Evolutionary conservation across 495 filamentous ascomycete genomes (phyloP).

Genomic region (Bathelium albidoporum): DNA sequence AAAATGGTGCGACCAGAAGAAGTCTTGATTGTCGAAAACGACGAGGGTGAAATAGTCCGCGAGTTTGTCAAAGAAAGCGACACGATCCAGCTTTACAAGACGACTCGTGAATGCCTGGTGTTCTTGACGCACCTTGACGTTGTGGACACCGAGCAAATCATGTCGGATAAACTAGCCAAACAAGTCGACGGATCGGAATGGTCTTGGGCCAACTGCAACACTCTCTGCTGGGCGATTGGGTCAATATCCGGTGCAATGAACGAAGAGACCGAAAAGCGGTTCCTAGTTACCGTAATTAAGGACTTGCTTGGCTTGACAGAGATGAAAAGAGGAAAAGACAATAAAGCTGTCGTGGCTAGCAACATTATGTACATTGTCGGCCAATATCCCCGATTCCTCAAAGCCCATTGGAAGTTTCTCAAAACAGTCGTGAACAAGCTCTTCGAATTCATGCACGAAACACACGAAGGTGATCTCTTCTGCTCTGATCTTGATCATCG

Average conservation of each 20-base stretch:
- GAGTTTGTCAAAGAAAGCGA: conserved; percentile 99
- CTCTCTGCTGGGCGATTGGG: conserved; percentile 97
- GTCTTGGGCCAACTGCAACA: conserved; percentile 99
- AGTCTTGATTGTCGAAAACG: conserved; percentile 98
- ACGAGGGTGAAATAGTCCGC: conserved; percentile 96
- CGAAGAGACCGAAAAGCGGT: conserved; percentile 96
- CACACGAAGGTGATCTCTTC: conserved; percentile 68
- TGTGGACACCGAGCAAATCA: conserved; percentile 92
- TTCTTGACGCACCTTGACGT: conserved; percentile 98
- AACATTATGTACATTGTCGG: conserved; percentile 99
- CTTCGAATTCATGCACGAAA: conserved; percentile 99
- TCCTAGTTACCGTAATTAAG: conserved; percentile 97
- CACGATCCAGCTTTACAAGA: conserved; percentile 98
- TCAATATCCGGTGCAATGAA: conserved; percentile 99
- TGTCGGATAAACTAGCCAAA: conserved; percentile 93
- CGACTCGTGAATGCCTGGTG: conserved; percentile 91
- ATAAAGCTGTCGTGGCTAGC: conserved; percentile 97
- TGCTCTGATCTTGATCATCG: neutral
- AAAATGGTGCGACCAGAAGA: conserved; percentile 98
- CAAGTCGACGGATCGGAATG: conserved; percentile 93
- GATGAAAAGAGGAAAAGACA: conserved; percentile 98
- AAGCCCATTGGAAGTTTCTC: conserved; percentile 98
- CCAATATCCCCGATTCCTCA: conserved; percentile 94
- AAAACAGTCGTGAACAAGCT: conserved; percentile 99
- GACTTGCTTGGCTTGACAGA: conserved; percentile 96